Evolutionary conservation across 768 basidiomycete species (phyloP), one percentile per base, ranked within the genome.

Genomic region (Russula foetens): DNA sequence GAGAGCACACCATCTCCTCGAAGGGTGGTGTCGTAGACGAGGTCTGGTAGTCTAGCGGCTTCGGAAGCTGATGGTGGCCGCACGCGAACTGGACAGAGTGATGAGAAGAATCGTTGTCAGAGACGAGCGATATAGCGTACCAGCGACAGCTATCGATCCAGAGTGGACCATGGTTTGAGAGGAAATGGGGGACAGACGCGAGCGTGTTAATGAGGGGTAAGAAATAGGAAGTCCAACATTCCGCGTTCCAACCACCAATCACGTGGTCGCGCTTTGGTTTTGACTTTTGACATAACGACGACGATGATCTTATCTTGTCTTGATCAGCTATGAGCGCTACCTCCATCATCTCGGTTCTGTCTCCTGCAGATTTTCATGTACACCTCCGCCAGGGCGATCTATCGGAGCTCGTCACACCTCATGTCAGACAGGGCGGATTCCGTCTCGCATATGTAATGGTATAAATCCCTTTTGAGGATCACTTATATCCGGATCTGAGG

Each of bases 371-470:
- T 76, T 96, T 97, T 70, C 97, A 99, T 76, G 95, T 98, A 66
- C 96, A 99, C 72, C 84, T 99, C 29, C 84, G 97, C 44, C 92
- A 98, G 71, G 93, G 90, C 29, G 74, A 82, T 33, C 75, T 99
- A 64, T 86, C 88, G 26, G 75, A 82, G 56, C 81, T 98, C 15
- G 93, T 98, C 39, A 85, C 86, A 6, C 92, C 93, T 17, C 93
- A 98, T 76, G 90, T 99, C 54, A 79, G 84, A 35, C 75, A 84
- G 71, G 97, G 97, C 46, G 97, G 97, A 1, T 94, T 98, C 68
- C 75, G 80, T 59, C 79, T 96, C 58, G 96, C 90, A 65, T 99
- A 97, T 76, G 92, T 99, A 41, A 99, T 99, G 97, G 95, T 92
- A 52, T 56, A 29, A 29, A n/a, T 38, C 48, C 14, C 41, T 15